These are phyloP conservation scores for Boletales sp. DNA, from an alignment of 768 basidiomycete species.

Conservation along the genomic window DNA sequence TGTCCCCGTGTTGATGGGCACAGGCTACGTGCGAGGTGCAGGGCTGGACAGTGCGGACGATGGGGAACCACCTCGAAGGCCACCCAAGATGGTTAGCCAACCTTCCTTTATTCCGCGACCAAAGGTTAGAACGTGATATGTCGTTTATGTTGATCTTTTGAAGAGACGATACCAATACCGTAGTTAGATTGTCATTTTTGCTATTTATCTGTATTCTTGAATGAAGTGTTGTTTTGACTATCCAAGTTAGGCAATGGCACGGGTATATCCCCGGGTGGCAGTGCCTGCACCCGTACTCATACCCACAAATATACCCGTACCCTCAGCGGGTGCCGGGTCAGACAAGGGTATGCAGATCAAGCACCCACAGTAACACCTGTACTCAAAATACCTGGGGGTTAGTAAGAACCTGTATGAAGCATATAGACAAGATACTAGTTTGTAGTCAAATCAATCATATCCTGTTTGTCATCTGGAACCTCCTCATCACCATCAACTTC, in stretches of 20 bases:
- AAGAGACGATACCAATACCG: slow-evolving; percentile 7
- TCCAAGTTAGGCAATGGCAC: too few species aligned
- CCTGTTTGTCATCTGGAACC: too few species aligned
- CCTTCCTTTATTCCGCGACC: slow-evolving; percentile 24
- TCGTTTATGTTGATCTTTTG: background rate
- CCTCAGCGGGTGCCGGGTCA: too few species aligned
- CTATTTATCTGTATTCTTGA: slow-evolving; percentile 27
- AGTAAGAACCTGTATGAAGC: too few species aligned
- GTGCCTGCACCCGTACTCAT: too few species aligned
- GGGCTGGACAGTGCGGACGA: slow-evolving; percentile 27
- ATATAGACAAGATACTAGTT: too few species aligned
- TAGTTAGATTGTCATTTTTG: background rate
- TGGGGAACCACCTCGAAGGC: background rate
- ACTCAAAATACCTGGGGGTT: too few species aligned
- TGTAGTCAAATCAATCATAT: too few species aligned
- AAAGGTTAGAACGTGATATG: slow-evolving; percentile 15
- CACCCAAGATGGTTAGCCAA: slow-evolving; percentile 12
- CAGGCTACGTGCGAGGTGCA: slow-evolving; percentile 61
- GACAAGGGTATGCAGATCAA: too few species aligned
- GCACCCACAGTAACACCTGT: too few species aligned
- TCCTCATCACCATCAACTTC: background rate
- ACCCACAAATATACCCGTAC: too few species aligned
- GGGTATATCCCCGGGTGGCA: too few species aligned
- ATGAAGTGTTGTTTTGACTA: background rate
- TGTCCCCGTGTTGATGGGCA: slow-evolving; percentile 64